Conservation (phyloP, 495 filamentous ascomycete species). For the Hypoxylon intermedium region DNA sequence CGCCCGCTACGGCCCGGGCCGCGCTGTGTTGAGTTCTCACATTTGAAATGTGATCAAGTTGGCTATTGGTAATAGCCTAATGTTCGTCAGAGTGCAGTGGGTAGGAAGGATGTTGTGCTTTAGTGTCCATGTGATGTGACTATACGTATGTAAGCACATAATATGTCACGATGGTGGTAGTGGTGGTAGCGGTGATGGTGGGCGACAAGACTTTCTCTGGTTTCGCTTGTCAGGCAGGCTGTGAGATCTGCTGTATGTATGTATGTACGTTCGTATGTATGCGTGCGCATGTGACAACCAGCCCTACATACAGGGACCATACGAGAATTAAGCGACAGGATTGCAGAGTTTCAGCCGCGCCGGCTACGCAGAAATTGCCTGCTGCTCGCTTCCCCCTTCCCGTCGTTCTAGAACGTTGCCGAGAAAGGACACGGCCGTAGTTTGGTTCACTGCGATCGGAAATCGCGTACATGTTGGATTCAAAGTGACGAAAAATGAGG, state of each 20-base stretch:
- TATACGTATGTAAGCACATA: slow-evolving; percentile 3
- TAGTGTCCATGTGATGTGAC: slow-evolving; percentile 26
- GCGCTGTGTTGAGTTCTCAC: slow-evolving; percentile 11
- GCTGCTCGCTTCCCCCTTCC: slow-evolving; percentile 19
- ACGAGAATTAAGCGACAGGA: slow-evolving; percentile 18
- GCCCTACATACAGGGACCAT: slow-evolving; percentile 30
- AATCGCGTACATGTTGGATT: background rate
- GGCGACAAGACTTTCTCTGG: slow-evolving; percentile 27
- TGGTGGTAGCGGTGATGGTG: slow-evolving; percentile 23
- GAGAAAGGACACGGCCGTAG: background rate
- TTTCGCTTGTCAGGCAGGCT: too few relatives aligned
- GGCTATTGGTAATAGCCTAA: slow-evolving; percentile 8
- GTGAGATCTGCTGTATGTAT: background rate
- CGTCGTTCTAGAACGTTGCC: slow-evolving; percentile 23
- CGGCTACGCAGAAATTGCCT: slow-evolving; percentile 7
- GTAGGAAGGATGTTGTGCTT: slow-evolving; percentile 26
- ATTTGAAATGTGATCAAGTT: slow-evolving; percentile 7
- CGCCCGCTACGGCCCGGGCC: slow-evolving; percentile 29
- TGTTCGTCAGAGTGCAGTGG: slow-evolving; percentile 23
- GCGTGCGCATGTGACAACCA: slow-evolving; percentile 35
- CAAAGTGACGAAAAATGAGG: background rate
- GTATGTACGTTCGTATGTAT: slow-evolving; percentile 4
- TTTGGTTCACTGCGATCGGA: slow-evolving; percentile 26
- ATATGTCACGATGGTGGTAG: background rate
- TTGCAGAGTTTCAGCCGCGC: slow-evolving; percentile 30